Conservation (phyloP, 257 asterid species). For the Rhazya stricta region DNA sequence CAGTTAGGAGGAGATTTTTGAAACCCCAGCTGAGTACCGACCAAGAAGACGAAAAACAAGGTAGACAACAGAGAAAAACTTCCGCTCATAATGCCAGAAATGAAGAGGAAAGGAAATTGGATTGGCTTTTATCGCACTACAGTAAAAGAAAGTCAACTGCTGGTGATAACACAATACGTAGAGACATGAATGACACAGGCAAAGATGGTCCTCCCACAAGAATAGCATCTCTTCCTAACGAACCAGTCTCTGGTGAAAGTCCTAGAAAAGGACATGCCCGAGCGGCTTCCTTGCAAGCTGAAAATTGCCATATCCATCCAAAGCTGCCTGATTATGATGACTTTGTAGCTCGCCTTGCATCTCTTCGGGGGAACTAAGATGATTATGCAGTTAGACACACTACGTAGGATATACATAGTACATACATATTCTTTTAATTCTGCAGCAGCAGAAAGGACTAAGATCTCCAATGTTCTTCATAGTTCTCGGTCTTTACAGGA, state of each 20-base stretch:
- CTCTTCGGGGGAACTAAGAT: constrained; percentile 25
- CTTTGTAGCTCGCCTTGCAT: constrained; percentile 10
- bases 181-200: constrained; percentile 14
- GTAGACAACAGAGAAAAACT: not conserved
- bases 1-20: constrained; percentile 43
- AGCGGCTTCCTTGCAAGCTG: constrained; percentile 52
- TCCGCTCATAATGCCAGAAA: constrained; percentile 18
- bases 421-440: not conserved
- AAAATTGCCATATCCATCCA: constrained; percentile 17
- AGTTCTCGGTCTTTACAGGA: not conserved
- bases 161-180: constrained; percentile 3
- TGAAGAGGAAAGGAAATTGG: constrained; percentile 55
- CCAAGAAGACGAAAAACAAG: constrained; percentile 5
- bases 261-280: constrained; percentile 37
- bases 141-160: constrained; percentile 40
- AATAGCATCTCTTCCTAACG: constrained; percentile 47
- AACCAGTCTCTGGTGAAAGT: constrained; percentile 24
- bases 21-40: constrained; percentile 25
- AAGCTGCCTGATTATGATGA: constrained; percentile 1
- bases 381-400: constrained; percentile 2
- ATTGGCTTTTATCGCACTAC: constrained; percentile 46
- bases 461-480: not conserved
- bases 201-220: constrained; percentile 35
- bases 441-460: not conserved
- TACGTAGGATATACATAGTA: not conserved